A percentile compares a stretch with the other conserved stretches of the same genome.
Conservation (phyloP, 139 green algal species). For the Micractinium sp. region DNA sequence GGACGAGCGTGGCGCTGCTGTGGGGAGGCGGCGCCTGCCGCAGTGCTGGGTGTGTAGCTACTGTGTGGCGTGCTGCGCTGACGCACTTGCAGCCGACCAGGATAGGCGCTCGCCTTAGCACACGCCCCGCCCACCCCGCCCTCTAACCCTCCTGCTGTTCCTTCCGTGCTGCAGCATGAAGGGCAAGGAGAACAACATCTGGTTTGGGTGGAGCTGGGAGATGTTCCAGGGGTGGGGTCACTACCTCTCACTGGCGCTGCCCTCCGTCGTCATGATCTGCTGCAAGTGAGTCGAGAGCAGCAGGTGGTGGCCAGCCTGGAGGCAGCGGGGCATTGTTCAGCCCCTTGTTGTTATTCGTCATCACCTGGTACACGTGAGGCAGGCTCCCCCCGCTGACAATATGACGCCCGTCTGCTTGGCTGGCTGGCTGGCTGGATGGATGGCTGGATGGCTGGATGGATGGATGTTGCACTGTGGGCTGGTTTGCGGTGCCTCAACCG, state of each 20-base stretch:
- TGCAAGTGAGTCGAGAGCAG: background rate
- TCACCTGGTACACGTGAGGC: no score
- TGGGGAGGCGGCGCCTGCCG: background rate
- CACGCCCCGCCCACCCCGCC: background rate
- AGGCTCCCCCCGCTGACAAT: no score
- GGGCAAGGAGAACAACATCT: background rate
- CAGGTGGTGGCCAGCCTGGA: no score
- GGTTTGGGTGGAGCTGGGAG: constrained; percentile 14
- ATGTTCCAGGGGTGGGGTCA: constrained; percentile 4
- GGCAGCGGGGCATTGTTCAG: no score
- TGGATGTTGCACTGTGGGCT: no score
- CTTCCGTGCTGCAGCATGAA: background rate
- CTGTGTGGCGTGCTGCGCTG: no score
- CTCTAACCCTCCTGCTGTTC: background rate
- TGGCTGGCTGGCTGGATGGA: no score
- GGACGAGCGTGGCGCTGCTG: background rate
- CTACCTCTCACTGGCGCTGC: constrained; percentile 4
- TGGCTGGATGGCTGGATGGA: no score
- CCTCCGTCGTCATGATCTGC: constrained; percentile 26
- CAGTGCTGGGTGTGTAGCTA: background rate
- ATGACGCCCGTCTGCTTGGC: no score
- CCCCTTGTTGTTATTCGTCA: no score
- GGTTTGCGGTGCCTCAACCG: background rate
- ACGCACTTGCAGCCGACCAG: no score
- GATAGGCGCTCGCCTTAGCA: no score